A percentile compares a stretch with the other conserved stretches of the same genome.
phyloP scores from a whole-genome alignment of 768 basidiomycete species.

The Psilocybe azurescens region DNA sequence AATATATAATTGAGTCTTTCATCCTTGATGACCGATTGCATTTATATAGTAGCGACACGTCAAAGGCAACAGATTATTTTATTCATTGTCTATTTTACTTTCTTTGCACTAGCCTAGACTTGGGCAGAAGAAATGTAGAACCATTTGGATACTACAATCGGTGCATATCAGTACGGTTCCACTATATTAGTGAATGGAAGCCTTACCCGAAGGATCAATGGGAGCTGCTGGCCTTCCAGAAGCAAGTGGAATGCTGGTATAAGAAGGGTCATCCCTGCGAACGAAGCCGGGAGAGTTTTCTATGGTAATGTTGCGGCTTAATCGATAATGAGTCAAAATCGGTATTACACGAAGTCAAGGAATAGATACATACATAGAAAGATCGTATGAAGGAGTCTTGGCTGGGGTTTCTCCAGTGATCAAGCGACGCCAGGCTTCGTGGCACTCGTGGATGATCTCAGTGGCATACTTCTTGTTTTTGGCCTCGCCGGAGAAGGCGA shows the following conservation, averaged over 20 bases:
- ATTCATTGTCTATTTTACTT: not conserved
- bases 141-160: conserved; percentile 79
- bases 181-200: conserved; percentile 12
- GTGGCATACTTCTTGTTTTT: conserved; percentile 99
- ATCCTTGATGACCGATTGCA: conserved; percentile 1
- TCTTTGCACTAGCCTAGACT: conserved; percentile 47
- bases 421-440: conserved; percentile 98
- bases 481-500: conserved; percentile 99
- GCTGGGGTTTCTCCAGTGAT: conserved; percentile 79
- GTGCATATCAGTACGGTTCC: conserved; percentile 8
- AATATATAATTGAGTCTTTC: conserved; percentile 4
- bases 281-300: conserved; percentile 76
- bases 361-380: conserved; percentile 77
- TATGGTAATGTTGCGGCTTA: conserved; percentile 82
- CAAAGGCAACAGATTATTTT: not conserved
- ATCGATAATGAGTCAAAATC: conserved; percentile 5
- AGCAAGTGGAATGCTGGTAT: conserved; percentile 73
- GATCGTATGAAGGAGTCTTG: conserved; percentile 72
- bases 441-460: conserved; percentile 98
- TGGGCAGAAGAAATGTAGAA: conserved; percentile 94
- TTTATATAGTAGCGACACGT: not conserved
- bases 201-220: conserved; percentile 87
- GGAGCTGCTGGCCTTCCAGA: conserved; percentile 86
- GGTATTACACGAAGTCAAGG: not conserved
- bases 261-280: conserved; percentile 62